phyloP scores from a whole-genome alignment of 768 basidiomycete species.

The Xerocomellus intermedius region DNA sequence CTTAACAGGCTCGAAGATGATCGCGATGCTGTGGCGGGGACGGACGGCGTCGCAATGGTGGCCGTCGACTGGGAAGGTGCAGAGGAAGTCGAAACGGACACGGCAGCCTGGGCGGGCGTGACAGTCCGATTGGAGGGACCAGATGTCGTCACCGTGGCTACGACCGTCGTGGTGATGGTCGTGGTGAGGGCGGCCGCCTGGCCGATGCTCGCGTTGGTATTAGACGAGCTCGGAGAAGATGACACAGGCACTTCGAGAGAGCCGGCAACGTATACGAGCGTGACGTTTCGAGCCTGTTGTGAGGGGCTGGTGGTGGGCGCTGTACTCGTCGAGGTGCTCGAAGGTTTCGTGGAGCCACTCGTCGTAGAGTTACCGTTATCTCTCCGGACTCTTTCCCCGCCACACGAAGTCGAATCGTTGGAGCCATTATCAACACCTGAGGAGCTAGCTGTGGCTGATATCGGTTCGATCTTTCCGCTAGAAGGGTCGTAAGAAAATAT shows the following conservation, averaged over 20 bases:
- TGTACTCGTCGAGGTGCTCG: conserved; percentile 18
- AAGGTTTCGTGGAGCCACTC: conserved; percentile 7
- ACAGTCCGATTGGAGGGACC: background rate
- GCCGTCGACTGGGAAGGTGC: conserved; percentile 1
- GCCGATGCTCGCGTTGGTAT: background rate
- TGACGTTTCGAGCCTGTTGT: conserved; percentile 38
- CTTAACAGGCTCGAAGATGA: conserved; percentile 4
- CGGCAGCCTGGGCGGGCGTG: conserved; percentile 17
- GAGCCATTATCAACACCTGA: conserved; percentile 19
- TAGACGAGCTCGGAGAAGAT: background rate
- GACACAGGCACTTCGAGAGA: conserved; percentile 29
- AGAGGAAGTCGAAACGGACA: conserved; percentile 10
- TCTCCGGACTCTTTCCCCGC: conserved; percentile 16
- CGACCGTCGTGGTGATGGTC: conserved; percentile 28
- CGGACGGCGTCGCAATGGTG: background rate
- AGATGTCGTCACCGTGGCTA: conserved; percentile 7
- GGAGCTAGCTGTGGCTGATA: conserved; percentile 38
- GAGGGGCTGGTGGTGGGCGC: conserved; percentile 8
- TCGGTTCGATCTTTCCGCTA: conserved; percentile 53
- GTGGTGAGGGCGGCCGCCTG: conserved; percentile 19
- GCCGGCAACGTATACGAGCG: conserved; percentile 50
- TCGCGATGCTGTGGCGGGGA: background rate
- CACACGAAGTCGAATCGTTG: background rate
- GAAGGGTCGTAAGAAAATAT: conserved; percentile 52
- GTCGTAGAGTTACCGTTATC: conserved; percentile 5